Percentiles rank a stretch among this genome's conserved stretches.
phyloP scores from a whole-genome alignment of 345 rosid species.

The Gossypium anomalum region DNA sequence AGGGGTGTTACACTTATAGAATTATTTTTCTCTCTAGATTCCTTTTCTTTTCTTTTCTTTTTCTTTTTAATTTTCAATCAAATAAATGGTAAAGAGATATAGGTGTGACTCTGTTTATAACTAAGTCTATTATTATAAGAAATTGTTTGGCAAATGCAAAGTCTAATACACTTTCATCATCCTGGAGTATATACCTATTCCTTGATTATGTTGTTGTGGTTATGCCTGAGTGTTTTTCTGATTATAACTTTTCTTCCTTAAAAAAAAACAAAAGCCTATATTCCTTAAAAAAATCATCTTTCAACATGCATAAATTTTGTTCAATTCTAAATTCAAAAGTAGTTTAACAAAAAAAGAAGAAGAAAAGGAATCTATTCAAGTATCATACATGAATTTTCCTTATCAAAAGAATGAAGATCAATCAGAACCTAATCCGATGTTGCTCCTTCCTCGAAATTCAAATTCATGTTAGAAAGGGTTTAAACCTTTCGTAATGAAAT shows the following conservation, averaged over 20 bases:
- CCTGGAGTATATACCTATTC: conserved; percentile 71
- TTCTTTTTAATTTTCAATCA: no score
- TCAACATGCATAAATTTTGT: not conserved
- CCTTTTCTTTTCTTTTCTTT: no score
- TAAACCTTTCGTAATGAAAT: not conserved
- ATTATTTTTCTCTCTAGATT: no score
- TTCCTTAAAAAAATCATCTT: not conserved
- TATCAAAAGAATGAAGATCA: not conserved
- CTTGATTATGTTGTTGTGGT: not conserved
- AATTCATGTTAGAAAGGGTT: not conserved
- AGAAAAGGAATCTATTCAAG: no score
- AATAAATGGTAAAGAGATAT: conserved; percentile 38
- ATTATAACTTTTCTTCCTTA: not conserved
- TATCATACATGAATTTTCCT: not conserved
- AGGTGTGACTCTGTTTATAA: conserved; percentile 84
- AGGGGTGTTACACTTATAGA: no score
- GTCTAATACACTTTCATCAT: conserved; percentile 83
- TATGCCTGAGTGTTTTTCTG: not conserved
- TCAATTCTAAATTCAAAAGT: not conserved
- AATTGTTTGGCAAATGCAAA: conserved; percentile 79
- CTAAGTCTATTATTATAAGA: conserved; percentile 71
- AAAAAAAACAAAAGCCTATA: not conserved
- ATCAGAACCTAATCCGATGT: not conserved
- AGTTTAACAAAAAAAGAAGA: not conserved
- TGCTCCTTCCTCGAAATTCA: not conserved